phyloP scores from a whole-genome alignment of 345 rosid species.

The Lepidium africanum region DNA sequence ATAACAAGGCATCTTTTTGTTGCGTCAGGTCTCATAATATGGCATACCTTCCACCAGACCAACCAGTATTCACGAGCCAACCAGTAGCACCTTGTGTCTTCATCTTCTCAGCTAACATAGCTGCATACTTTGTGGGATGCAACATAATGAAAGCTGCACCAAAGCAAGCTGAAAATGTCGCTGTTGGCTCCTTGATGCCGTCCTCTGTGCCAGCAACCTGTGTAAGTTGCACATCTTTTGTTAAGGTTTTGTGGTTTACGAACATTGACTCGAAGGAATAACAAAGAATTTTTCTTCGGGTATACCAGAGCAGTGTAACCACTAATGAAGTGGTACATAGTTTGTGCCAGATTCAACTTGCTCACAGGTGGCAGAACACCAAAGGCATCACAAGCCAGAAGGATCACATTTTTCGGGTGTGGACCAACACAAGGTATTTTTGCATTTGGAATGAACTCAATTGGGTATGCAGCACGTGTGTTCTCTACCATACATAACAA shows the following conservation, averaged over 20 bases:
- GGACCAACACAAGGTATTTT: constrained; percentile 90
- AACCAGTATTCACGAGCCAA: constrained; percentile 97
- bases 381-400: constrained; percentile 91
- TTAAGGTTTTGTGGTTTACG: background rate
- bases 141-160: constrained; percentile 97
- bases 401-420: constrained; percentile 86
- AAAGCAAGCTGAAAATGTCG: constrained; percentile 96
- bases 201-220: constrained; percentile 97
- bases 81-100: constrained; percentile 90
- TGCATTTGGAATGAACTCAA: constrained; percentile 86
- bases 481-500: constrained; percentile 49
- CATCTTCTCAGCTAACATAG: constrained; percentile 97
- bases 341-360: constrained; percentile 83
- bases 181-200: constrained; percentile 81
- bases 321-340: constrained; percentile 98
- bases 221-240: background rate
- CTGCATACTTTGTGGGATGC: constrained; percentile 97
- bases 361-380: constrained; percentile 99
- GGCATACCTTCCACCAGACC: constrained; percentile 93
- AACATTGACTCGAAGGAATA: background rate
- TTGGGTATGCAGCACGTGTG: constrained; percentile 92
- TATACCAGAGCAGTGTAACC: constrained; percentile 94
- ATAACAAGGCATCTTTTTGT: background rate
- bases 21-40: background rate
- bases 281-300: background rate